Conservation (phyloP, 306 rosid genomes). For the Carpinus viminea region DNA sequence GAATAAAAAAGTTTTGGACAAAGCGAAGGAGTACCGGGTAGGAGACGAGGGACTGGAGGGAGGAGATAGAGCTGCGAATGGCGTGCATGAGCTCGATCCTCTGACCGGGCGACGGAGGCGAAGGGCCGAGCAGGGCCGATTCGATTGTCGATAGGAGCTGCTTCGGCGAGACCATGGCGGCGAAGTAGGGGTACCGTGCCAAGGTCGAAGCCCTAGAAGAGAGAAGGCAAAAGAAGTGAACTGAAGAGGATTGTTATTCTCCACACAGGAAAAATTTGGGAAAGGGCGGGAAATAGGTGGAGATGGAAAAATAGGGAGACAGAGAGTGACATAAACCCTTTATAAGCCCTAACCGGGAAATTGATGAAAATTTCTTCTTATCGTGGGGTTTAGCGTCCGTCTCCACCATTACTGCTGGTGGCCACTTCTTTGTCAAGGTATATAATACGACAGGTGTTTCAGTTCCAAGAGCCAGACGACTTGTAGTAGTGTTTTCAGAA, state of each 20-base stretch:
- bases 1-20: background rate
- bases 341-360: conserved; percentile 23
- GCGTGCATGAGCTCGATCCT: conserved; percentile 84
- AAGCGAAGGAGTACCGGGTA: conserved; percentile 48
- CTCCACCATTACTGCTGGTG: too few relatives aligned
- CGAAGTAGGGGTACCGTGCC: conserved; percentile 9
- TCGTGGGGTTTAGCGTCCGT: background rate
- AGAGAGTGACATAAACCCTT: conserved; percentile 21
- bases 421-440: too few relatives aligned
- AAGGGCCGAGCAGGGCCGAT: conserved; percentile 68
- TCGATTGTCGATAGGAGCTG: conserved; percentile 68
- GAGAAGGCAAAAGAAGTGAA: background rate
- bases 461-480: background rate
- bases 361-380: background rate
- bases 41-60: conserved; percentile 71
- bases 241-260: background rate
- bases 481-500: background rate
- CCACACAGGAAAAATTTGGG: background rate
- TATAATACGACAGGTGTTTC: background rate
- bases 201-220: conserved; percentile 31
- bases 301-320: background rate
- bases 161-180: conserved; percentile 69
- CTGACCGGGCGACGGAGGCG: conserved; percentile 70
- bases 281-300: conserved; percentile 43
- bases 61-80: conserved; percentile 57